Evolutionary conservation across 345 rosid genomes (phyloP).

Genomic region (Heritiera fomes): DNA sequence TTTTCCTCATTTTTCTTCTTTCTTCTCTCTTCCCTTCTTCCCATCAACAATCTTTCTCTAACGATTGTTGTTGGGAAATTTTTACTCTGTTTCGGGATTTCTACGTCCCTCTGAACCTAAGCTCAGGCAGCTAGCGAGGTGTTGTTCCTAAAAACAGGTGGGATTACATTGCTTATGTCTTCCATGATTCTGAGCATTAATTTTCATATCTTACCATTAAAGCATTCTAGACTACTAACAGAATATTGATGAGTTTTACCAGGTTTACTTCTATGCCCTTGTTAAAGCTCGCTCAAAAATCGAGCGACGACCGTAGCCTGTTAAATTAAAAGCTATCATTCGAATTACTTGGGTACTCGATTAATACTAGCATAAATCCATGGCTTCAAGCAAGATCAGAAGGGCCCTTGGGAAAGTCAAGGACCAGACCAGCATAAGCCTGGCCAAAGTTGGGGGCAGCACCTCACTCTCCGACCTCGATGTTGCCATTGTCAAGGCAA

Average conservation of each 20-base stretch:
- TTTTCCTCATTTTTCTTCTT: background rate
- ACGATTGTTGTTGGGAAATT: background rate
- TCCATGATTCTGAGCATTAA: background rate
- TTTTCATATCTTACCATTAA: background rate
- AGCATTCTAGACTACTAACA: background rate
- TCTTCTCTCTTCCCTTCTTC: background rate
- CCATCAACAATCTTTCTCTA: conserved; percentile 8
- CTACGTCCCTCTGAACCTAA: background rate
- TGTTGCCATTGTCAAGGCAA: conserved; percentile 87
- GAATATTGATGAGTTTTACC: background rate
- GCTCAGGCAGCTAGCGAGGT: background rate
- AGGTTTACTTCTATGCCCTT: background rate
- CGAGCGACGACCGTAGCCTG: no score
- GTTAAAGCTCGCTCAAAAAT: background rate
- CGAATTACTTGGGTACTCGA: background rate
- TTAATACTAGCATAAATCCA: conserved; percentile 13
- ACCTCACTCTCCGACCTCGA: conserved; percentile 68
- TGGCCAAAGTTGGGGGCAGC: conserved; percentile 79
- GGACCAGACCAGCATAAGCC: conserved; percentile 84
- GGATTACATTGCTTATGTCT: background rate
- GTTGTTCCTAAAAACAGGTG: background rate
- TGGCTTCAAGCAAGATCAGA: conserved; percentile 75
- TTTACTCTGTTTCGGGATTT: background rate
- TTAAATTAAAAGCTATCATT: background rate
- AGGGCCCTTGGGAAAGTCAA: conserved; percentile 81